A percentile compares a stretch with the other conserved stretches of the same genome.
phyloP scores from a whole-genome alignment of 2,329 filamentous ascomycete genomes.

The Malbranchea zuffiana region DNA sequence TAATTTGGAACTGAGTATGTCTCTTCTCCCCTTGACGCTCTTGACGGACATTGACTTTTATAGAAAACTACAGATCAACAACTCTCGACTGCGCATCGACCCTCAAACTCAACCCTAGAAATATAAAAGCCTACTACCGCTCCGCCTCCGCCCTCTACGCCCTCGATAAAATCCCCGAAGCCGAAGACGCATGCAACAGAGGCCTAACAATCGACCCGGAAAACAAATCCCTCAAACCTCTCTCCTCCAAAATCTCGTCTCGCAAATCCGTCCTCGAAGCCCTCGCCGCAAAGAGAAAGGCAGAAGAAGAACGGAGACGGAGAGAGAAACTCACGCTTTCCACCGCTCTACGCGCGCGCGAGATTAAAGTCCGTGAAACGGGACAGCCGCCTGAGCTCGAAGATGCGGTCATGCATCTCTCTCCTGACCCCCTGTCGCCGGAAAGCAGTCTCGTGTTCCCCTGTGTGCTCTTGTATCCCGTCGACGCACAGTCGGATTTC shows the following conservation, averaged over 20 bases:
- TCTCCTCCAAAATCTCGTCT: slow-evolving; percentile 53
- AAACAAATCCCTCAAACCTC: slow-evolving; percentile 55
- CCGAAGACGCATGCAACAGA: slow-evolving; percentile 63
- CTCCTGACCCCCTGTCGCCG: slow-evolving; percentile 62
- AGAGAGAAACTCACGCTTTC: slow-evolving; percentile 52
- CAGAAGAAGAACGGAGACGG: slow-evolving; percentile 37
- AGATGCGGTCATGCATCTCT: slow-evolving; percentile 61
- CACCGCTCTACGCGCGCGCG: slow-evolving; percentile 56
- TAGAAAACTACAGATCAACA: slow-evolving; percentile 75
- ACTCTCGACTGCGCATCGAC: slow-evolving; percentile 74
- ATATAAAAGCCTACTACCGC: slow-evolving; percentile 86
- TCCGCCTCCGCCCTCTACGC: slow-evolving; percentile 66
- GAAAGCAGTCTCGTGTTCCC: slow-evolving; percentile 65
- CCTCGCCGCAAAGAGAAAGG: slow-evolving; percentile 44
- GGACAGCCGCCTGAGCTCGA: slow-evolving; percentile 79
- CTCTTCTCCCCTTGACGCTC: background rate
- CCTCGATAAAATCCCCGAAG: slow-evolving; percentile 67
- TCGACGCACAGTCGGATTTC: slow-evolving; percentile 74
- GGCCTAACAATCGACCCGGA: slow-evolving; percentile 61
- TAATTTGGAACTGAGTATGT: slow-evolving; percentile 66
- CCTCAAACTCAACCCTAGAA: slow-evolving; percentile 64
- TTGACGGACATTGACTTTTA: background rate
- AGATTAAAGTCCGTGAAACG: slow-evolving; percentile 49
- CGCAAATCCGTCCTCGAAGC: slow-evolving; percentile 48
- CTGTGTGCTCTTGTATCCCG: slow-evolving; percentile 72